Percentiles rank a stretch among this genome's conserved stretches.
phyloP scores from a whole-genome alignment of 1,139 yeast genomes.

The Fermentozyma sake region DNA sequence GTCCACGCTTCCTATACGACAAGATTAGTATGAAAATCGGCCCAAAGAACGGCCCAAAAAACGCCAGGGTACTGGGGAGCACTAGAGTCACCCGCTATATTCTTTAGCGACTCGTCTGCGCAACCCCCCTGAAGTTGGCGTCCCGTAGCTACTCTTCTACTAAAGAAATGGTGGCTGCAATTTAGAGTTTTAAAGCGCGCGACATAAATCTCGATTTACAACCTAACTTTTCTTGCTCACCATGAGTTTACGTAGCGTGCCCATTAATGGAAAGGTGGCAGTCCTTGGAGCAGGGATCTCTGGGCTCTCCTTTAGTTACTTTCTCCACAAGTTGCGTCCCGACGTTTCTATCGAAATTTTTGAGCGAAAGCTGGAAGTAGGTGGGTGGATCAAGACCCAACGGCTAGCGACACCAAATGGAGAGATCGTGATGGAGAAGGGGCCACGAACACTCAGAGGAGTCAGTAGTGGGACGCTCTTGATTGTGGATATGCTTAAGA shows the following conservation, averaged over 20 bases:
- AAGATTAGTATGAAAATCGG: no score
- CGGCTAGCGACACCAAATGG: slow-evolving; percentile 9
- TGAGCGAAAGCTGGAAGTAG: slow-evolving; percentile 53
- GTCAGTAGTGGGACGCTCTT: slow-evolving; percentile 62
- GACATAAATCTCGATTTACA: no score
- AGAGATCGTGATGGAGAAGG: slow-evolving; percentile 50
- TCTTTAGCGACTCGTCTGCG: no score
- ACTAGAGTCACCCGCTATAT: no score
- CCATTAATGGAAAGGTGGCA: slow-evolving; percentile 45
- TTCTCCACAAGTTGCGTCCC: slow-evolving; percentile 63
- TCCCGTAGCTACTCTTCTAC: no score
- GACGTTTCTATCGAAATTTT: slow-evolving; percentile 61
- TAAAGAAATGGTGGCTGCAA: no score
- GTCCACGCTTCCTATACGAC: no score
- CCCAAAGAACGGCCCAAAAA: no score
- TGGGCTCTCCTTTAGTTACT: slow-evolving; percentile 77
- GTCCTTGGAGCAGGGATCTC: slow-evolving; percentile 87
- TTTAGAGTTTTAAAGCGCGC: no score
- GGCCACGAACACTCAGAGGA: slow-evolving; percentile 73
- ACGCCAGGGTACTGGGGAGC: no score
- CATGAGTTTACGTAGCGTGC: slow-evolving; percentile 1
- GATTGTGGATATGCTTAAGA: slow-evolving; percentile 52
- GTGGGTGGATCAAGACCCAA: slow-evolving; percentile 76
- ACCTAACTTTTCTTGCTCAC: no score
- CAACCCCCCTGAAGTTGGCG: no score